Evolutionary conservation across 306 rosid genomes (phyloP), one percentile per base, ranked within the genome.

Genomic region (Glycine latifolia): DNA sequence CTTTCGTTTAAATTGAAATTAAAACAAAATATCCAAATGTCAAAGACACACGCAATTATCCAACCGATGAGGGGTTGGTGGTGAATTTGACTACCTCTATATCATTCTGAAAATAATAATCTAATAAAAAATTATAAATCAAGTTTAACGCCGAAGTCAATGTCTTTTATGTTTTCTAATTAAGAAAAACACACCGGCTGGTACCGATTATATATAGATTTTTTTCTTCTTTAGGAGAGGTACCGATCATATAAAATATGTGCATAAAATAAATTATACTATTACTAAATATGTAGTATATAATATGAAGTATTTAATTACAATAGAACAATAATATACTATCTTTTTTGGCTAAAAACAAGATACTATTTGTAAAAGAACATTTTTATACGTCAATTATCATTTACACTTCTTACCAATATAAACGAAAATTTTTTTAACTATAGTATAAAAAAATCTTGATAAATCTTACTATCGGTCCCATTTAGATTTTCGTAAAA

Each of bases 41-140:
- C 61, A 74, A 67, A 44, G 44, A 7, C 35, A 35, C 71, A 82
- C 44, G 37, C 50, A 75, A 33, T 56, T 58, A 46, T 73, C 79
- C 59, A 73, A 73, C 26, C 20, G 3, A 59, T 12, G 15, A 59
- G 10, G 33, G 46, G 66, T 65, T 72, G 54, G 79, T 14, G n/a
- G 16, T 48, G 75, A 65, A 63, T 73, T 73, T 35, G n/a, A 48
- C 4, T 2, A 8, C 66, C 76, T 58, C 54, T 10, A 3, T 14
- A 9, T 49, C 66, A 10, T 41, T 37, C 31, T 61, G 10, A 48
- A 62, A 76, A 63, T 55, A n/a, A 53, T 39, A 8, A 26, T 26
- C 31, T 65, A 13, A 62, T 10, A 10, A 74, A 39, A 3, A 37
- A 15, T 8, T 7, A 43, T 41, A 16, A 12, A 16, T 15, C 35